Conservation (phyloP, 768 basidiomycete genomes). For the Sutorius australiensis region DNA sequence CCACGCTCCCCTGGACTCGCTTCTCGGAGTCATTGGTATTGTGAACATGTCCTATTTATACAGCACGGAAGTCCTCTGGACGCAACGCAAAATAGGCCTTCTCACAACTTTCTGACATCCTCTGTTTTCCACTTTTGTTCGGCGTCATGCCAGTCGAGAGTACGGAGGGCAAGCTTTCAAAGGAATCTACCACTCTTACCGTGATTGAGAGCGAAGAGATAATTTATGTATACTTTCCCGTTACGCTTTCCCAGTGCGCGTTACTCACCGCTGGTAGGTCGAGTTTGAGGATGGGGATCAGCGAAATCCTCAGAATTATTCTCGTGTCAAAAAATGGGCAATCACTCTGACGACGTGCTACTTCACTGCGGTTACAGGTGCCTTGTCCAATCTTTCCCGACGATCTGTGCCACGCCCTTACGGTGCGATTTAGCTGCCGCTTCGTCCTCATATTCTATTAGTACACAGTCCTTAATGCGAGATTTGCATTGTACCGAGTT, state of each 20-base stretch:
- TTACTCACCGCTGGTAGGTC: conserved; percentile 28
- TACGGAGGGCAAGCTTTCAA: neutral
- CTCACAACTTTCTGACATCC: neutral
- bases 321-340: conserved; percentile 39
- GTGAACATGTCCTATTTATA: conserved; percentile 16
- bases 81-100: neutral
- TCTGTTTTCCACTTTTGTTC: neutral
- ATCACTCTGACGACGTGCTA: conserved; percentile 33
- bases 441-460: conserved; percentile 50
- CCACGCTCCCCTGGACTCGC: neutral
- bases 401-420: neutral
- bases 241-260: neutral
- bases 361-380: conserved; percentile 25
- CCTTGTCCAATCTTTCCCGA: neutral
- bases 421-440: conserved; percentile 39
- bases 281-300: conserved; percentile 38
- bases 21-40: neutral
- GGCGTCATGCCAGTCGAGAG: conserved; percentile 11
- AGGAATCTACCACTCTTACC: neutral
- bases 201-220: neutral
- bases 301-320: conserved; percentile 38
- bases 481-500: conserved; percentile 42
- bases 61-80: neutral
- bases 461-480: conserved; percentile 49
- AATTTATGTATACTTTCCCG: conserved; percentile 8